phyloP scores from a whole-genome alignment of 2,329 filamentous ascomycete species.

The Xylaria sp. region DNA sequence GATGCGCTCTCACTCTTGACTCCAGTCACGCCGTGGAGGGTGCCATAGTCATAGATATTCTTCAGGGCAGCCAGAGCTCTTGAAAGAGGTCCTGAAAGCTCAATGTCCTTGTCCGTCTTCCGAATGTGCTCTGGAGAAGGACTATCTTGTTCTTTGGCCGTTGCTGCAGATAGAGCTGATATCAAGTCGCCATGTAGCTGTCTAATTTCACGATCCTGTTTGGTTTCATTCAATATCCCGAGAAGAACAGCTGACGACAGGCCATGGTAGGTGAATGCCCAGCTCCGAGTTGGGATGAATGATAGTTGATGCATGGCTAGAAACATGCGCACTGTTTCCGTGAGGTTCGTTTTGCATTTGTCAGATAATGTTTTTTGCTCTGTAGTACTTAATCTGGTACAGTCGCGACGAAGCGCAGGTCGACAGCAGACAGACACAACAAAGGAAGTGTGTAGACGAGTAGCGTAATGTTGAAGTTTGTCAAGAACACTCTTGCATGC shows the following conservation, averaged over 20 bases:
- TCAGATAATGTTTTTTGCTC: conserved; percentile 68
- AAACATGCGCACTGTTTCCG: conserved; percentile 75
- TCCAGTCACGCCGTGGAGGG: conserved; percentile 61
- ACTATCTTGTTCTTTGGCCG: conserved; percentile 67
- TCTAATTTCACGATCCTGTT: conserved; percentile 70
- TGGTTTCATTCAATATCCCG: conserved; percentile 72
- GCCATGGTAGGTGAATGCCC: conserved; percentile 76
- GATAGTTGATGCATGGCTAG: conserved; percentile 75
- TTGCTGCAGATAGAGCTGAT: conserved; percentile 70
- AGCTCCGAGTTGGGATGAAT: conserved; percentile 73
- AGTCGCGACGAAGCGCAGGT: conserved; percentile 68
- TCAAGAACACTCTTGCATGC: conserved; percentile 73
- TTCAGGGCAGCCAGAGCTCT: conserved; percentile 70
- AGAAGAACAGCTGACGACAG: conserved; percentile 73
- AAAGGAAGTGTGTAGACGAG: conserved; percentile 73
- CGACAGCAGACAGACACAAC: conserved; percentile 74
- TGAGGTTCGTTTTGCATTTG: conserved; percentile 70
- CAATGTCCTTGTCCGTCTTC: conserved; percentile 69
- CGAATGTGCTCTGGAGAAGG: conserved; percentile 65
- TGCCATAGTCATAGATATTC: conserved; percentile 75
- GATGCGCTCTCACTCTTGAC: conserved; percentile 62
- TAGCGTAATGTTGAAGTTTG: conserved; percentile 71
- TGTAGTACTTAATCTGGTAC: conserved; percentile 58
- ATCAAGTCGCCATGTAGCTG: conserved; percentile 73
- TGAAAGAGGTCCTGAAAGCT: conserved; percentile 70